These are phyloP conservation scores for Xenosphaeropsis pyriputrescens DNA, from an alignment of 2,329 filamentous ascomycete species.

Conservation along the genomic window DNA sequence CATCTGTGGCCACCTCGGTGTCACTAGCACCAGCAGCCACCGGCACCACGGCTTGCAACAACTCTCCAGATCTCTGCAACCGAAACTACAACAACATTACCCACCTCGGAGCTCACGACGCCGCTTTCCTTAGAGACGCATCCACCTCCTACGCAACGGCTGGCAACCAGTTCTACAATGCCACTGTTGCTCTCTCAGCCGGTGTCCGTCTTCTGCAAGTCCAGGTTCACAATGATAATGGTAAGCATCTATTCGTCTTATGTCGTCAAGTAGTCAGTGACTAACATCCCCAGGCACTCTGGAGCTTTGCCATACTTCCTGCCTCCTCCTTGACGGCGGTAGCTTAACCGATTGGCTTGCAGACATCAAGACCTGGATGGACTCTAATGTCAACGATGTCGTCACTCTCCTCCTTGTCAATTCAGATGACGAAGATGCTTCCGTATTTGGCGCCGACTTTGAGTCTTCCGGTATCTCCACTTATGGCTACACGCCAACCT, in stretches of 20 bases:
- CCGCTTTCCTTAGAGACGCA: constrained; percentile 40
- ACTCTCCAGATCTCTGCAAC: constrained; percentile 59
- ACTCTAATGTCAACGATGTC: constrained; percentile 41
- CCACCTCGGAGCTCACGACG: constrained; percentile 56
- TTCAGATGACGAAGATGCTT: constrained; percentile 36
- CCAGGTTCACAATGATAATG: constrained; percentile 41
- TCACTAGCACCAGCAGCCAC: constrained; percentile 10
- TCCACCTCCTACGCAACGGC: constrained; percentile 25
- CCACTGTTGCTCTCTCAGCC: constrained; percentile 40
- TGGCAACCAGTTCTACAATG: constrained; percentile 42
- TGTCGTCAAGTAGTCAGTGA: no score
- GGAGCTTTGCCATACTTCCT: constrained; percentile 43
- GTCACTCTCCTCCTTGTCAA: constrained; percentile 51
- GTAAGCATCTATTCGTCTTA: constrained; percentile 9
- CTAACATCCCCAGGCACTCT: constrained; percentile 18
- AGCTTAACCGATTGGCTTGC: constrained; percentile 36
- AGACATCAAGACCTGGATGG: constrained; percentile 45
- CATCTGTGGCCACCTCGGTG: constrained; percentile 3
- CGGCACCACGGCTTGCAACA: constrained; percentile 46
- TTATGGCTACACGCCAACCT: constrained; percentile 43
- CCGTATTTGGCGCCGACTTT: constrained; percentile 30
- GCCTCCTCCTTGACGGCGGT: constrained; percentile 42
- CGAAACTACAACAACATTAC: constrained; percentile 63
- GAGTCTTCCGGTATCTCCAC: constrained; percentile 38
- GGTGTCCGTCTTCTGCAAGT: constrained; percentile 51